Base-by-base conservation (phyloP, 2,329 filamentous ascomycete species). In the Hypoxylon rubiginosum region DNA sequence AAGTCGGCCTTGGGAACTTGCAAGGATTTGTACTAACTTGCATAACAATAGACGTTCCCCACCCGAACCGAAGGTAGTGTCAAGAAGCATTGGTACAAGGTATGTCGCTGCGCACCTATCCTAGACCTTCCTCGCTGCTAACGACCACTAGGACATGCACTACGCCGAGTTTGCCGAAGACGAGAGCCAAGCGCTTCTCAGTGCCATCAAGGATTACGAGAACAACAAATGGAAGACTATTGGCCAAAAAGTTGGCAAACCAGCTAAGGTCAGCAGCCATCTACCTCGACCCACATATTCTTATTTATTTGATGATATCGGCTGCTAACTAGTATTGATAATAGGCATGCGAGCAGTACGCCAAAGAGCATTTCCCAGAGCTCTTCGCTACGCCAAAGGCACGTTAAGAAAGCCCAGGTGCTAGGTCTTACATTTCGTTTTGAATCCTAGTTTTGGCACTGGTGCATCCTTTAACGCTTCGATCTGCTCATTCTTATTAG, bases 71-170 rank as follows among this genome's bases (percentile, higher is more conserved):
- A 99, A 82, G 96, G 96, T 7, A 97, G 94, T 76, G 96, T 99
- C 21, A 99, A 98, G 86, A 99, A 98, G 82, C 96, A 99, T 79
- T 99, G 96, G 95, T 98, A 99, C 81, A 98, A 98, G 87, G 93
- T 93, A 83, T 60, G 81, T 1, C 8, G 70, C 24, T 11, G 13
- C 36, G 21, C 30, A 3, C 41, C 32, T 41, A 51, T 30, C 7
- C 30, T 58, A 26, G 34, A 49, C 26, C 1, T 19, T 1, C 43
- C 36, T 68, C 64, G 46, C 63, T 66, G 65, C 72, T 69, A 58
- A 75, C 62, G 71, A 61, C 32, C 30, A 48, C 63, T 75, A 96
- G 92, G 96, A 99, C 75, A 99, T 99, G 96, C 96, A 99, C 78
- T 98, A 98, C 79, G 96, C 96, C 71, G 96, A 98, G 78, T 98